Percentiles rank a stretch among this genome's conserved stretches.
Conservation (phyloP, 495 filamentous ascomycete species). For the Aspergillus campestris region DNA sequence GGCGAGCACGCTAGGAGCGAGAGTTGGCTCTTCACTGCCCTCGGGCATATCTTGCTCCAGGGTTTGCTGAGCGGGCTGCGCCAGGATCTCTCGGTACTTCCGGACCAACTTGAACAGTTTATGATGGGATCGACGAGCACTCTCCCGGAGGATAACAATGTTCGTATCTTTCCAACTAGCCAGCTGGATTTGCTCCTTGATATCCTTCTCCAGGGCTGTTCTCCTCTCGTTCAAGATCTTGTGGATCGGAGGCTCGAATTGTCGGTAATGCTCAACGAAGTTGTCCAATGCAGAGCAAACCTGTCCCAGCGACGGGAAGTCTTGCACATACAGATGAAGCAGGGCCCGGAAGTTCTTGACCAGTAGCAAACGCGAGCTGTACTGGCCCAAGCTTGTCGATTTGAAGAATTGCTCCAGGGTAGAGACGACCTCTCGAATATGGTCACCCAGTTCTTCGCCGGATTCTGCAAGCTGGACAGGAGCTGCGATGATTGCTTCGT, state of each 20-base stretch:
- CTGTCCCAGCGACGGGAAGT: slow-evolving; percentile 45
- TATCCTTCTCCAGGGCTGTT: slow-evolving; percentile 64
- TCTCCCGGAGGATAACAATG: slow-evolving; percentile 77
- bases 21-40: slow-evolving; percentile 14
- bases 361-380: slow-evolving; percentile 57
- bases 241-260: slow-evolving; percentile 55
- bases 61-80: slow-evolving; percentile 58
- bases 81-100: slow-evolving; percentile 71
- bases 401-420: slow-evolving; percentile 69
- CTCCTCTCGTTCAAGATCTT: slow-evolving; percentile 57
- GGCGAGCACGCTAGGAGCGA: slow-evolving; percentile 10
- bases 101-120: slow-evolving; percentile 86
- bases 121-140: slow-evolving; percentile 78
- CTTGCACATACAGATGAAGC: slow-evolving; percentile 40
- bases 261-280: slow-evolving; percentile 62
- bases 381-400: slow-evolving; percentile 73
- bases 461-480: slow-evolving; percentile 54
- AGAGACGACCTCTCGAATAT: slow-evolving; percentile 58
- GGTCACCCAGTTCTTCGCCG: slow-evolving; percentile 44
- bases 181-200: slow-evolving; percentile 78
- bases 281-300: slow-evolving; percentile 58
- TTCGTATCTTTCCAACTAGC: slow-evolving; percentile 97
- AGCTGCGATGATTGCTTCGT: slow-evolving; percentile 73
- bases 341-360: slow-evolving; percentile 57
- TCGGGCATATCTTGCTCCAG: slow-evolving; percentile 61